phyloP scores from a whole-genome alignment of 192 early-diverging fungal species.

The Coemansia sp. region DNA sequence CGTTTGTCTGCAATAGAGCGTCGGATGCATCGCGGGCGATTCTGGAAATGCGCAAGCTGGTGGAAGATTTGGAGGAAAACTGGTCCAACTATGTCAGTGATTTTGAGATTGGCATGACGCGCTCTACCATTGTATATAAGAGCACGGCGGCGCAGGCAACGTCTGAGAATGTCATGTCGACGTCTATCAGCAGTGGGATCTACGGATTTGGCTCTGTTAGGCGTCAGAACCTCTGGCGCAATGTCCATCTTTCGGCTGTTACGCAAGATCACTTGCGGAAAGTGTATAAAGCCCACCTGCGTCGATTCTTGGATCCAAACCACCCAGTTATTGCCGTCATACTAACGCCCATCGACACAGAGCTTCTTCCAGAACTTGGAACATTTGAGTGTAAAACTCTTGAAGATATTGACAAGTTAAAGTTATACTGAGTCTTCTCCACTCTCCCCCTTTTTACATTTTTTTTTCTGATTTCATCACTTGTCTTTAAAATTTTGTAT shows the following conservation, averaged over 20 bases:
- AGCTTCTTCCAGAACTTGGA: conserved; percentile 30
- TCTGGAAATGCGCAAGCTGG: conserved; percentile 16
- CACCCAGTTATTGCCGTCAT: conserved; percentile 22
- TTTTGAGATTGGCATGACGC: conserved; percentile 46
- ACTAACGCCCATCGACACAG: conserved; percentile 28
- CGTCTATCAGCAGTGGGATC: conserved; percentile 14
- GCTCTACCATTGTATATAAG: conserved; percentile 23
- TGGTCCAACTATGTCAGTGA: conserved; percentile 42
- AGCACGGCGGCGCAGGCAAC: conserved; percentile 14
- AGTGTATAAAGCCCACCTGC: conserved; percentile 31
- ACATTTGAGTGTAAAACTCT: conserved; percentile 20
- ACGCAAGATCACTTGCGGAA: conserved; percentile 29
- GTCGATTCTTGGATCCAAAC: conserved; percentile 20
- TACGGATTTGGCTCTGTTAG: conserved; percentile 24
- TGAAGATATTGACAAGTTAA: conserved; percentile 3
- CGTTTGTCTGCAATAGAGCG: conserved; percentile 25
- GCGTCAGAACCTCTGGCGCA: conserved; percentile 24
- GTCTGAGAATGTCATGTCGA: conserved; percentile 14
- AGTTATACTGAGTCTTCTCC: background rate
- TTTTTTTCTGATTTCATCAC: conserved; percentile 11
- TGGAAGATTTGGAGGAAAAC: conserved; percentile 14
- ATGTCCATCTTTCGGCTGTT: conserved; percentile 23
- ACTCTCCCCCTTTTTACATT: conserved; percentile 24
- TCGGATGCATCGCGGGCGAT: conserved; percentile 35
- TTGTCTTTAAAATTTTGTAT: conserved; percentile 14